Evolutionary conservation across 176 grass and related monocot genomes (phyloP), one percentile per base, ranked within the genome.

Genomic region (Zoysia japonica): DNA sequence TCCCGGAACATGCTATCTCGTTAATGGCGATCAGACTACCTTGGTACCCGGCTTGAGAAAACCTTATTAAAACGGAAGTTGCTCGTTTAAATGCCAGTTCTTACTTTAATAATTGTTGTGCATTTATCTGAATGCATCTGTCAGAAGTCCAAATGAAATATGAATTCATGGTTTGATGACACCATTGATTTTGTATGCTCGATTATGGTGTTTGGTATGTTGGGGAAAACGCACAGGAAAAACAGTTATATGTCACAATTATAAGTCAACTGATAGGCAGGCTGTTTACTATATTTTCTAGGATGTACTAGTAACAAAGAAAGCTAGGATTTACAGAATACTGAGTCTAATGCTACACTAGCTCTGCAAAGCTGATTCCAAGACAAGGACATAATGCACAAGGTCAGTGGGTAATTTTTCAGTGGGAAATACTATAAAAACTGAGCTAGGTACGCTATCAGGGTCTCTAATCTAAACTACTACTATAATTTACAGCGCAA

Each of bases 41-140:
- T 52, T 80, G 28, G 75, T 64, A 77, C 63, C 82, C 39, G 46
- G 61, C 45, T 44, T 74, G 39, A 79, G 52, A 84, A 84, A 53
- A 47, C 41, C 15, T 56, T 64, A 3, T 65, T 49, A 37, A 36
- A 49, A 80, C 14, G 63, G 36, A 75, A 63, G 14, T 9, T 74
- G 20, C 52, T 55, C 28, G 28, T 28, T 28, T 28, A 28, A 28
- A 28, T 28, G 28, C 28, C 28, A 28, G 28, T 28, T 28, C 28
- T 28, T 47, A 57, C 51, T 17, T 11, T 57, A 8, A 67, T 52
- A 20, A 52, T 38, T 37, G 3, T 3, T 78, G 54, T 42, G 50
- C 3, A 56, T 9, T 76, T 41, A 48, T 15, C 2, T 45, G 17
- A 17, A 44, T 54, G 28, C 28, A 17, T 74, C 2, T 42, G 11